Evolutionary conservation across 495 filamentous ascomycete genomes (phyloP).

Genomic region (Aspergillus coremiiformis): DNA sequence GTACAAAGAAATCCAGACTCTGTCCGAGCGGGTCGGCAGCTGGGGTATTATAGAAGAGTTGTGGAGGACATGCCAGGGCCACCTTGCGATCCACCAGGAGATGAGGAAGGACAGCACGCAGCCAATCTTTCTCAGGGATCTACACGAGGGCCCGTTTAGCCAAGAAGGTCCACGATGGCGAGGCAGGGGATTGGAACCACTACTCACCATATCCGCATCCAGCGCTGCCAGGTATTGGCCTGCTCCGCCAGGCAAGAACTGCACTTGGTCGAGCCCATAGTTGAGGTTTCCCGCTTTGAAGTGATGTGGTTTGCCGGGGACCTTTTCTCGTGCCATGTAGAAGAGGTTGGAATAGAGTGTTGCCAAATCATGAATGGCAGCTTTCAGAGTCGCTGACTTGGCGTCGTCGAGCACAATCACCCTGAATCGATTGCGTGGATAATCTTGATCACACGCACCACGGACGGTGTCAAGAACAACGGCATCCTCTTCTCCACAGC

Average conservation of each 20-base stretch:
- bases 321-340: slow-evolving; percentile 43
- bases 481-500: slow-evolving; percentile 45
- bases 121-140: slow-evolving; percentile 47
- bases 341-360: slow-evolving; percentile 14
- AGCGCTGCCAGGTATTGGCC: slow-evolving; percentile 44
- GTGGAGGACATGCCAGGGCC: slow-evolving; percentile 46
- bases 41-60: slow-evolving; percentile 50
- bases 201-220: slow-evolving; percentile 44
- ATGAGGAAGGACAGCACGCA: slow-evolving; percentile 43
- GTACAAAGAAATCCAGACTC: slow-evolving; percentile 27
- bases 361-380: slow-evolving; percentile 15
- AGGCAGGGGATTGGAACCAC: too few relatives aligned
- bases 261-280: slow-evolving; percentile 35
- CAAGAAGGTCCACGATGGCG: too few relatives aligned
- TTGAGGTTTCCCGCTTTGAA: slow-evolving; percentile 53
- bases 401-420: slow-evolving; percentile 49
- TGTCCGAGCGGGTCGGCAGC: slow-evolving; percentile 43
- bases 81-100: slow-evolving; percentile 39
- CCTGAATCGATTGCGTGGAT: slow-evolving; percentile 41
- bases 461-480: slow-evolving; percentile 47
- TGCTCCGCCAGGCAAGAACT: slow-evolving; percentile 29
- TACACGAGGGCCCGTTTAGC: too few relatives aligned
- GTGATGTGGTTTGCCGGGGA: slow-evolving; percentile 40
- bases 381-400: slow-evolving; percentile 27
- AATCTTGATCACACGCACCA: slow-evolving; percentile 42